Conservation (phyloP, 1,284 basidiomycete genomes). For the Apiotrichum laibachii region DNA sequence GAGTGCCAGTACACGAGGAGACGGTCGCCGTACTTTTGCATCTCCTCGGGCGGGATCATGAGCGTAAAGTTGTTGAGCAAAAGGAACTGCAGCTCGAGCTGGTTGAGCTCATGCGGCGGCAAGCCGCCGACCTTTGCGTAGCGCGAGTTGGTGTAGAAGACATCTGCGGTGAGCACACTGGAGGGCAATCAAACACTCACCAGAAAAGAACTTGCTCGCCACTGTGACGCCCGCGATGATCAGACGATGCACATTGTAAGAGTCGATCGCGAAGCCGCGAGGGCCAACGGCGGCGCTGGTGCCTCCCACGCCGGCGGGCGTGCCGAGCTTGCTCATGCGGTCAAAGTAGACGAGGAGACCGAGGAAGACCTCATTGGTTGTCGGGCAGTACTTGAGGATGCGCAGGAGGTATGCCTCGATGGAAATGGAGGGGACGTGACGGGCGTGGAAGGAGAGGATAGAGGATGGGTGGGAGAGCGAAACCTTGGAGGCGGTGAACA, state of each 20-base stretch:
- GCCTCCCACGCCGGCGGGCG: constrained; percentile 34
- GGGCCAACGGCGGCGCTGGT: constrained; percentile 29
- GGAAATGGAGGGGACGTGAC: constrained; percentile 90
- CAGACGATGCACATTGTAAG: constrained; percentile 91
- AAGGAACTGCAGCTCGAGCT: constrained; percentile 94
- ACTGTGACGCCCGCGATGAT: constrained; percentile 98
- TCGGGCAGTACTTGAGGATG: constrained; percentile 97
- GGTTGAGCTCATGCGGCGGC: constrained; percentile 89
- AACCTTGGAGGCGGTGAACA: constrained; percentile 67
- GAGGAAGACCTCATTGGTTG: constrained; percentile 96
- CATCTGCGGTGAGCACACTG: constrained; percentile 58
- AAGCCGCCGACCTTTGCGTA: constrained; percentile 98
- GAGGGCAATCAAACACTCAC: constrained; percentile 17
- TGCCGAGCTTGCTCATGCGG: constrained; percentile 59
- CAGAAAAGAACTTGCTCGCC: constrained; percentile 94
- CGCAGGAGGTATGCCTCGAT: constrained; percentile 92
- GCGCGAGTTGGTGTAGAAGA: constrained; percentile 98
- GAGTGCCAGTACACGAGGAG: constrained; percentile 59
- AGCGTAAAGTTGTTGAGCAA: constrained; percentile 93
- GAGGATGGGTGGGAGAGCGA: constrained; percentile 76
- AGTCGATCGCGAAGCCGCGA: constrained; percentile 86
- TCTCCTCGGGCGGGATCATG: constrained; percentile 81
- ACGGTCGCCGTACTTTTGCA: constrained; percentile 92
- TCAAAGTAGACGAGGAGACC: constrained; percentile 95
- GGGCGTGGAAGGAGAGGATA: constrained; percentile 88